Conservation (phyloP, 2,329 filamentous ascomycete genomes). For the Magnaporthiopsis incrustans region DNA sequence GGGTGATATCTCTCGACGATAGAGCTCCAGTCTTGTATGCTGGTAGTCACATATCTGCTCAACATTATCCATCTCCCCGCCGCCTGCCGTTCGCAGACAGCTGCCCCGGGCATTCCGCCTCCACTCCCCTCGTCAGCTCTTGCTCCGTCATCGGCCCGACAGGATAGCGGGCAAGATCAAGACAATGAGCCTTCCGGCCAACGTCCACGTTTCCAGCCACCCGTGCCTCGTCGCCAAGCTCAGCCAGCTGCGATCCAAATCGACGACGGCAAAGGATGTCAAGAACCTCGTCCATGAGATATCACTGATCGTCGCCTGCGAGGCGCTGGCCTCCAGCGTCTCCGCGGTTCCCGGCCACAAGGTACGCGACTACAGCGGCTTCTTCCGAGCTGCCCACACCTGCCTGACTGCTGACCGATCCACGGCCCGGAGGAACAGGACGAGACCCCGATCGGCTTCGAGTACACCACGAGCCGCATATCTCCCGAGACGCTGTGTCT, state of each 20-base stretch:
- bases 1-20: too few species aligned
- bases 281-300: constrained; percentile 83
- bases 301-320: constrained; percentile 69
- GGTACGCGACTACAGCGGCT: constrained; percentile 36
- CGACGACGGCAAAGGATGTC: constrained; percentile 64
- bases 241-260: constrained; percentile 73
- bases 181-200: constrained; percentile 35
- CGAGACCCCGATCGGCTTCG: constrained; percentile 68
- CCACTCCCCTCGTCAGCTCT: neutral
- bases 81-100: too few species aligned
- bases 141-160: neutral
- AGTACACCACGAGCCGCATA: constrained; percentile 60
- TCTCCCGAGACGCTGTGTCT: constrained; percentile 64
- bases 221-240: constrained; percentile 85
- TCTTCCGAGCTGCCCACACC: neutral
- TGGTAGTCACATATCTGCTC: too few species aligned
- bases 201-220: constrained; percentile 74
- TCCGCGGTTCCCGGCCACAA: constrained; percentile 49
- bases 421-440: constrained; percentile 40
- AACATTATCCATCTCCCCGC: too few species aligned
- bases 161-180: neutral
- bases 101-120: neutral
- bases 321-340: constrained; percentile 64
- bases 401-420: neutral
- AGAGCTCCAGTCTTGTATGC: too few species aligned